Conservation (phyloP, 1,284 basidiomycete species). For the Naganishia liquefaciens region DNA sequence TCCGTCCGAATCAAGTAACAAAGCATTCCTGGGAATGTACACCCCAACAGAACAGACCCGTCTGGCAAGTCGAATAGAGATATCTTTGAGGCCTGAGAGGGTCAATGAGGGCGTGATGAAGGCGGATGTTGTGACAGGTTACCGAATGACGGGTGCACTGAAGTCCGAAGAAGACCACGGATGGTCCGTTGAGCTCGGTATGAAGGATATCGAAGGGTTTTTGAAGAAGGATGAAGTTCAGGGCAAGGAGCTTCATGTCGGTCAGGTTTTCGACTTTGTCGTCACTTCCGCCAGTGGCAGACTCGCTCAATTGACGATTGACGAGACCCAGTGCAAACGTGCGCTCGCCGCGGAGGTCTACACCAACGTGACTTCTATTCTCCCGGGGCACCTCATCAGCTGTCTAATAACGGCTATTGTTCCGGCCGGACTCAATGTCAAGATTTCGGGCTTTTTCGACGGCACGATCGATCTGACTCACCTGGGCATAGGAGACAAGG, state of each 20-base stretch:
- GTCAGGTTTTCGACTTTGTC: conserved; percentile 66
- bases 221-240: conserved; percentile 68
- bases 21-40: conserved; percentile 52
- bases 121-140: conserved; percentile 73
- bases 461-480: conserved; percentile 87
- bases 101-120: conserved; percentile 82
- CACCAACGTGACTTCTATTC: conserved; percentile 36
- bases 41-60: conserved; percentile 51
- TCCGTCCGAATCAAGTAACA: conserved; percentile 48
- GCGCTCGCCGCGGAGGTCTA: conserved; percentile 34
- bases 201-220: conserved; percentile 74
- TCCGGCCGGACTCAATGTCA: conserved; percentile 76
- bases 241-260: conserved; percentile 52
- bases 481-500: conserved; percentile 57
- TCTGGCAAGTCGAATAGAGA: conserved; percentile 68
- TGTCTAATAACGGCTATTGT: conserved; percentile 79
- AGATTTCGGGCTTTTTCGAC: conserved; percentile 89
- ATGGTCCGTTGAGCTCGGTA: conserved; percentile 83
- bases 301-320: conserved; percentile 44
- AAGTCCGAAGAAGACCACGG: conserved; percentile 93
- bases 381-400: conserved; percentile 85
- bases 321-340: conserved; percentile 17
- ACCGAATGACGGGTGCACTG: conserved; percentile 75
- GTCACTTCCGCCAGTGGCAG: conserved; percentile 62
- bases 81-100: conserved; percentile 78